Percentiles rank a stretch among this genome's conserved stretches.
Evolutionary conservation across 306 rosid genomes (phyloP).

Genomic region (Betula pendula): DNA sequence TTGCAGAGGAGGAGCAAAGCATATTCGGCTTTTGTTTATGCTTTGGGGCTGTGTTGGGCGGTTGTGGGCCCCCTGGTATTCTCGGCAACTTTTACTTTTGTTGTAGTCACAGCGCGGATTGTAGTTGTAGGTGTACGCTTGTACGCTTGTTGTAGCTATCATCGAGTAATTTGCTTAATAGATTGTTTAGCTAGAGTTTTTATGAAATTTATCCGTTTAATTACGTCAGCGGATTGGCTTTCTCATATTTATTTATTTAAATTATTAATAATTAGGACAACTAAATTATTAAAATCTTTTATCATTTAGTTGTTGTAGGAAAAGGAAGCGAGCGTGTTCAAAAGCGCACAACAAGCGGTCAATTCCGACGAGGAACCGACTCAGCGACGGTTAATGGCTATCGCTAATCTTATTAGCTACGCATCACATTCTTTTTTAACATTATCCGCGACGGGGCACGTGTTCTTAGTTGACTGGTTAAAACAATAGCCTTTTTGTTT

Average conservation of each 20-base stretch:
- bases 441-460: neutral
- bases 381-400: neutral
- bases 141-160: too few species aligned
- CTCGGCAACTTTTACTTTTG: neutral
- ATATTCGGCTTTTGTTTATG: constrained; percentile 45
- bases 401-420: neutral
- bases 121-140: neutral
- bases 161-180: too few species aligned
- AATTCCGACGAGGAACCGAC: neutral
- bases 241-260: too few species aligned
- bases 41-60: too few species aligned
- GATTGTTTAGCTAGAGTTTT: too few species aligned
- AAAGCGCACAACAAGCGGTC: too few species aligned
- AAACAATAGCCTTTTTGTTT: neutral
- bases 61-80: neutral
- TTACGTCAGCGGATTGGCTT: too few species aligned
- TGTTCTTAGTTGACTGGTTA: neutral
- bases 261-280: too few species aligned
- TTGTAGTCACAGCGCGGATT: neutral
- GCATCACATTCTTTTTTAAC: neutral
- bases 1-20: constrained; percentile 48
- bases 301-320: too few species aligned
- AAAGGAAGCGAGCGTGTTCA: too few species aligned
- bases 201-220: too few species aligned
- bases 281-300: too few species aligned